These are phyloP conservation scores for Aspergillus fructus DNA, from an alignment of 2,329 filamentous ascomycete species.

Conservation along the genomic window DNA sequence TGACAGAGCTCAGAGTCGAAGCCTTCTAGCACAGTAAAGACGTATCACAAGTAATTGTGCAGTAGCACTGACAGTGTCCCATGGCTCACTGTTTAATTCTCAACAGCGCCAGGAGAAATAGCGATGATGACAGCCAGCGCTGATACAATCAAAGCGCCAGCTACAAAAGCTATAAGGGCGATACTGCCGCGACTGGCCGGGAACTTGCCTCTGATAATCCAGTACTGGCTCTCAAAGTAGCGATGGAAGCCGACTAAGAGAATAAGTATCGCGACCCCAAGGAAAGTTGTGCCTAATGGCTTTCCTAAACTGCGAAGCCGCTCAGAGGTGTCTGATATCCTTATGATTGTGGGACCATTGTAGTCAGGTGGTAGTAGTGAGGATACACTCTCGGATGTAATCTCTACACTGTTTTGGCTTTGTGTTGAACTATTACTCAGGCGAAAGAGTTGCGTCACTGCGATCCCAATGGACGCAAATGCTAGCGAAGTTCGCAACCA, in stretches of 20 bases:
- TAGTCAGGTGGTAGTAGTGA: conserved; percentile 21
- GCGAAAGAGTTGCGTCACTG: conserved; percentile 65
- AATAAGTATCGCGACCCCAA: conserved; percentile 61
- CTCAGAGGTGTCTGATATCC: conserved; percentile 15
- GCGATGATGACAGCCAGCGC: conserved; percentile 61
- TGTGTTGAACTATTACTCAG: conserved; percentile 52
- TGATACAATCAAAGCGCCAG: conserved; percentile 57
- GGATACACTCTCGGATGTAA: conserved; percentile 19
- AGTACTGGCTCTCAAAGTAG: conserved; percentile 67
- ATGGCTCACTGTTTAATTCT: conserved; percentile 20
- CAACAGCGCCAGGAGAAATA: conserved; percentile 47
- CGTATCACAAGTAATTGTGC: neutral
- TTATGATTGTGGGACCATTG: conserved; percentile 20
- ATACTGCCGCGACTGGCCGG: conserved; percentile 64
- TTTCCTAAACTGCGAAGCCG: conserved; percentile 55
- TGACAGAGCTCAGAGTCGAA: neutral
- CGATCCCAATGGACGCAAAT: conserved; percentile 66
- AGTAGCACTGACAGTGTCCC: neutral
- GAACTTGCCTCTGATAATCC: conserved; percentile 66
- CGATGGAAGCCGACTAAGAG: conserved; percentile 63
- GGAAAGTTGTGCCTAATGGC: conserved; percentile 64
- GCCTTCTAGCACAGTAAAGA: neutral
- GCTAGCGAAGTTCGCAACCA: conserved; percentile 66
- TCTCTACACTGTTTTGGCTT: conserved; percentile 9
- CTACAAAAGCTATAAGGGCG: conserved; percentile 56